These are phyloP conservation scores for Linnemannia zychae DNA, from an alignment of 192 early-diverging fungal species.

Conservation along the genomic window DNA sequence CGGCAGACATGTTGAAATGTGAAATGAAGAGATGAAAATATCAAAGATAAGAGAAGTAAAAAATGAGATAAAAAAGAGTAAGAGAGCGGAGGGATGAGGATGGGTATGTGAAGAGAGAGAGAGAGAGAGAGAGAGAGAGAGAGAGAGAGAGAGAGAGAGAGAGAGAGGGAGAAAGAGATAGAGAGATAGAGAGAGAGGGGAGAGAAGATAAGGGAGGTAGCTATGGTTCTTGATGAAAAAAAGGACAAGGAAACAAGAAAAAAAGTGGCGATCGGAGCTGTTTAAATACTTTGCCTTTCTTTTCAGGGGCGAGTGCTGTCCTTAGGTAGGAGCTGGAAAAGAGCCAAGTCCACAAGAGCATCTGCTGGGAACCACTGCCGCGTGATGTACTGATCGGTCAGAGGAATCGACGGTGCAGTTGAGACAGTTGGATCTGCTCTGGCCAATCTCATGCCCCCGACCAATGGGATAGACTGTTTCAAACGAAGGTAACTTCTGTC, in stretches of 20 bases:
- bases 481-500: no score
- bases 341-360: no score
- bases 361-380: no score
- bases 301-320: not conserved
- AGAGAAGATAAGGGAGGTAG: not conserved
- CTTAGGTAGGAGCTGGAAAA: no score
- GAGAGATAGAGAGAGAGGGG: not conserved
- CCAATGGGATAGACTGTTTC: no score
- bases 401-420: no score
- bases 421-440: no score
- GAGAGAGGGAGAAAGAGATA: not conserved
- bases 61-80: not conserved
- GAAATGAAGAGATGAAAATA: not conserved
- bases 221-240: conserved; percentile 11
- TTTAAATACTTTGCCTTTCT: not conserved
- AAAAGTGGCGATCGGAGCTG: not conserved
- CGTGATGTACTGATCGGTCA: no score
- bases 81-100: not conserved
- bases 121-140: not conserved
- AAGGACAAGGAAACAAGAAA: conserved; percentile 11
- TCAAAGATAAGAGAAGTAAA: not conserved
- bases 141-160: not conserved
- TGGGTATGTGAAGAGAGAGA: not conserved
- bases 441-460: no score
- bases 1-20: not conserved